These are phyloP conservation scores for Peniophora sp. DNA, from an alignment of 1,284 basidiomycete genomes.

Conservation along the genomic window DNA sequence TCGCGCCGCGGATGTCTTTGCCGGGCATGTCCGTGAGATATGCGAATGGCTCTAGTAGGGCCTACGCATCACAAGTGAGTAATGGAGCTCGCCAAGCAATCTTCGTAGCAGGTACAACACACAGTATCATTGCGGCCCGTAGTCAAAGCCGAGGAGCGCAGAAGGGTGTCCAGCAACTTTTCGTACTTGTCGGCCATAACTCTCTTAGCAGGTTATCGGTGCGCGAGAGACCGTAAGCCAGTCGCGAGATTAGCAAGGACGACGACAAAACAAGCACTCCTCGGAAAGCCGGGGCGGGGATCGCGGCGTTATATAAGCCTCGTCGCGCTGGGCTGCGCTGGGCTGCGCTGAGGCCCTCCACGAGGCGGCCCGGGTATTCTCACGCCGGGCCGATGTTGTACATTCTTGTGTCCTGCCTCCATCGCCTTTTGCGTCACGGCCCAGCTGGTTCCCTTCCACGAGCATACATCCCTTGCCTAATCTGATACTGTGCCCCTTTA, in stretches of 20 bases:
- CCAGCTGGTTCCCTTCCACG: no score
- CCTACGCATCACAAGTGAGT: slow-evolving; percentile 22
- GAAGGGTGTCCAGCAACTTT: slow-evolving; percentile 6
- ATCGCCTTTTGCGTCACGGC: no score
- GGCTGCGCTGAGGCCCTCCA: no score
- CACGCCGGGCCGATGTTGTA: no score
- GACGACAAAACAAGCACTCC: no score
- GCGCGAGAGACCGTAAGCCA: not conserved
- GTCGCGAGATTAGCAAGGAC: not conserved
- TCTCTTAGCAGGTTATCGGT: not conserved
- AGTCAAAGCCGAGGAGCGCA: not conserved
- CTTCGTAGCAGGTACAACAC: not conserved
- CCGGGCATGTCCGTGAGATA: slow-evolving; percentile 88
- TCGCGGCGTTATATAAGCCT: no score
- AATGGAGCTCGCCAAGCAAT: not conserved
- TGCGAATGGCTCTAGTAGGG: slow-evolving; percentile 82
- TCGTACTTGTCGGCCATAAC: slow-evolving; percentile 10
- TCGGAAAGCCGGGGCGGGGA: no score
- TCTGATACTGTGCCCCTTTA: no score
- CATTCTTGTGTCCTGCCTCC: no score
- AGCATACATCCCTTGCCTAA: no score
- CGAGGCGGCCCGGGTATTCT: no score
- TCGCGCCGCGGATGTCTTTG: slow-evolving; percentile 85
- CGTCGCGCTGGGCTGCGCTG: no score
- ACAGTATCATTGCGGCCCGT: not conserved